Base-by-base conservation (phyloP, 73 alveolate genomes). In the Tetrahymena thermophila region DNA sequence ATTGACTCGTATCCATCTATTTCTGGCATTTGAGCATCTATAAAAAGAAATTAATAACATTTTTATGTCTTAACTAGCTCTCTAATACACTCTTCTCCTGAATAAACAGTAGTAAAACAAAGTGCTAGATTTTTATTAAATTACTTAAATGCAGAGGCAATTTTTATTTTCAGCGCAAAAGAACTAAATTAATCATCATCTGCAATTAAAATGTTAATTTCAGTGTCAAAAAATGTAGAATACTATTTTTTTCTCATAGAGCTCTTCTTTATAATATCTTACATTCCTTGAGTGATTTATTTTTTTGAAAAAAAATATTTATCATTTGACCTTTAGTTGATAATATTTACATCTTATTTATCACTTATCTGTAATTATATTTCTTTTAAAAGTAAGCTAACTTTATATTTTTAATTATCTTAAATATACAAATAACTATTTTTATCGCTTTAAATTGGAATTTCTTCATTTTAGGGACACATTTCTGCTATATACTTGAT, bases 11-110 rank as follows among this genome's bases (percentile, higher is more conserved):
- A 89, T 50, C 97, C 97, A 43, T 85, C 85, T 57, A 95, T 43
- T 17, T 34, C 95, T 31, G 97, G 97, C 97, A 85, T 95, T 43
- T 85, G 25, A 10, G 85, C 85, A 93, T 95, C 97, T 11, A 85
- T 40, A 44, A 95, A 43, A 15, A 95, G 71, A 58, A 44, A 89
- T 14, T 42, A 71, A 71, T 71, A 71, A 17, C 3, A 71, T 31
- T 71, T 71, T 71, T 71, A 14, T 14, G 40, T 9, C 37, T 71
- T 71, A 28, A 28, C 8, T 71, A 71, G n/a, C 31, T 71, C 89
- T 31, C 31, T 71, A 13, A 71, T 71, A 19, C 89, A 71, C 23
- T 71, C 89, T 8, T 14, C 37, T 71, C 89, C 89, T 19, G 89
- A 71, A 25, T 71, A 71, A 8, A 71, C 35, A 25, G 89, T 71